phyloP scores from a whole-genome alignment of 441 rosid genomes.

The Mallotus japonicus region DNA sequence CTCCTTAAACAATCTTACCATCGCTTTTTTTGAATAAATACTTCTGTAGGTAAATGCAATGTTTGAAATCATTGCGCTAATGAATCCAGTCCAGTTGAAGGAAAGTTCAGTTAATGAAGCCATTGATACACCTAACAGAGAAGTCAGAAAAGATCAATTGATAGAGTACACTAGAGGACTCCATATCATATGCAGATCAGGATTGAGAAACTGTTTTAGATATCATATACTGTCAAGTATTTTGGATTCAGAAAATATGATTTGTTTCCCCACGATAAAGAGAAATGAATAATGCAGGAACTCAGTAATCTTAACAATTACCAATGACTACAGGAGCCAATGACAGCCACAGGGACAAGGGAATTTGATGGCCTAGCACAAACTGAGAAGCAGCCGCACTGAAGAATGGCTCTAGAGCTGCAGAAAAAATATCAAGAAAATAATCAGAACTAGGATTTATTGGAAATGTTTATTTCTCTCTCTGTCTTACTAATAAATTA shows the following conservation, averaged over 20 bases:
- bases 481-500: neutral
- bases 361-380: slow-evolving; percentile 54
- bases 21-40: slow-evolving; percentile 68
- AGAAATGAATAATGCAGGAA: neutral
- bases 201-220: slow-evolving; percentile 2
- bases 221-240: neutral
- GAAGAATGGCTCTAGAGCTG: slow-evolving; percentile 69
- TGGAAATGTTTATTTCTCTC: neutral
- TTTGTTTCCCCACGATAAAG: neutral
- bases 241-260: neutral
- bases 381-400: slow-evolving; percentile 64
- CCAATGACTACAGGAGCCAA: slow-evolving; percentile 65
- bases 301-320: slow-evolving; percentile 14
- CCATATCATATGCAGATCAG: neutral
- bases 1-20: slow-evolving; percentile 35
- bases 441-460: slow-evolving; percentile 4
- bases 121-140: slow-evolving; percentile 53
- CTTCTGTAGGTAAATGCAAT: slow-evolving; percentile 68
- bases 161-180: neutral
- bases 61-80: slow-evolving; percentile 70
- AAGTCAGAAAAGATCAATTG: slow-evolving; percentile 19
- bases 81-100: slow-evolving; percentile 65
- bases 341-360: slow-evolving; percentile 56
- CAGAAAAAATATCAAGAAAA: slow-evolving; percentile 10
- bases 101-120: slow-evolving; percentile 69